phyloP scores from a whole-genome alignment of 768 basidiomycete species.

The Xanthoconium stramineum region DNA sequence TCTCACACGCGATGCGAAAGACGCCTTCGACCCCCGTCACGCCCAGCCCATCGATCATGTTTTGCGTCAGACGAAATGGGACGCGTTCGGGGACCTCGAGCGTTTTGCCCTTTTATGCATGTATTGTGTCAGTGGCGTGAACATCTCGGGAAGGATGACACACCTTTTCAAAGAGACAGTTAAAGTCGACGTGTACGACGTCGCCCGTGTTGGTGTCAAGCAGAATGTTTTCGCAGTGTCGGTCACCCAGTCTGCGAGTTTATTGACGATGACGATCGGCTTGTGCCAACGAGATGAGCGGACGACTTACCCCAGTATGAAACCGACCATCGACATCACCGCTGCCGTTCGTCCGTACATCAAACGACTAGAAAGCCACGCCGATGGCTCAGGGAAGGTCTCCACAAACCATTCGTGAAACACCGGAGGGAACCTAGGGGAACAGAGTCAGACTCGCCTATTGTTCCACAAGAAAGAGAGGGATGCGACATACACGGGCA shows the following conservation, averaged over 20 bases:
- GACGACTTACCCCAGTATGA: slow-evolving; percentile 75
- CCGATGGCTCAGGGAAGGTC: slow-evolving; percentile 94
- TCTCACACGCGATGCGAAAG: slow-evolving; percentile 88
- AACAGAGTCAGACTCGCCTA: neutral
- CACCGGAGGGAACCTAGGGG: slow-evolving; percentile 68
- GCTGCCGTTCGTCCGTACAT: slow-evolving; percentile 86
- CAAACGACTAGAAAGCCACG: slow-evolving; percentile 89
- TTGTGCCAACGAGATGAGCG: too few species aligned
- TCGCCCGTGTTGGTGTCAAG: slow-evolving; percentile 87
- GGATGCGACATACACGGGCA: slow-evolving; percentile 47
- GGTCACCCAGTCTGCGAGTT: slow-evolving; percentile 79
- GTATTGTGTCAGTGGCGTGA: neutral
- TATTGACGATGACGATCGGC: neutral
- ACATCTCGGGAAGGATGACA: neutral
- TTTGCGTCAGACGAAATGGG: slow-evolving; percentile 93
- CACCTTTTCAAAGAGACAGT: slow-evolving; percentile 96
- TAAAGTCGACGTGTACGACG: slow-evolving; percentile 95
- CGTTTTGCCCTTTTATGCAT: slow-evolving; percentile 56
- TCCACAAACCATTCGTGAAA: slow-evolving; percentile 98
- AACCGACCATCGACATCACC: slow-evolving; percentile 99
- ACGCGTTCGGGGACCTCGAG: slow-evolving; percentile 89
- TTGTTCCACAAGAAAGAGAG: neutral
- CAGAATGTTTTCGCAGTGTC: slow-evolving; percentile 95
- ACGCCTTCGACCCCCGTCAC: slow-evolving; percentile 93
- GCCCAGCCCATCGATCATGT: slow-evolving; percentile 88